Percentiles rank a stretch among this genome's conserved stretches.
Conservation (phyloP, 495 filamentous ascomycete species). For the Daldinia decipiens region DNA sequence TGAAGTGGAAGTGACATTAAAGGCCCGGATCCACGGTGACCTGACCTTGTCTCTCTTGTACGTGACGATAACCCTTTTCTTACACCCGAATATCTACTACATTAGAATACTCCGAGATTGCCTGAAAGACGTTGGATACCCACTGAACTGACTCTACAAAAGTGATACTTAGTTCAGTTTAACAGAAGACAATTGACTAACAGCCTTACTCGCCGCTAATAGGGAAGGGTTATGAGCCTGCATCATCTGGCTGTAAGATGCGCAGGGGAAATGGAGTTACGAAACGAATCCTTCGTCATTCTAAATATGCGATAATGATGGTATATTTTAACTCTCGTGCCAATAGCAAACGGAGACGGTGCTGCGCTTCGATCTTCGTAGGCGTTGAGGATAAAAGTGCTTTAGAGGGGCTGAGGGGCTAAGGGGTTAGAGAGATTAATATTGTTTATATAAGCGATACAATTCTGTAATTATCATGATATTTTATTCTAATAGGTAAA, state of each 20-base stretch:
- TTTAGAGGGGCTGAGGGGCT: too few relatives aligned
- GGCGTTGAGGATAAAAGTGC: neutral
- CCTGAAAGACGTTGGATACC: slow-evolving; percentile 15
- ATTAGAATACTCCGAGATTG: neutral
- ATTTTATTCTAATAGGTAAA: too few relatives aligned
- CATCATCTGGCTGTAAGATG: slow-evolving; percentile 1
- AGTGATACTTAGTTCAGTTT: slow-evolving; percentile 27
- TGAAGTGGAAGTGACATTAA: slow-evolving; percentile 88
- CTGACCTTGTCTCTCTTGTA: slow-evolving; percentile 86
- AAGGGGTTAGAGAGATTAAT: too few relatives aligned
- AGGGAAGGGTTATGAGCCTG: slow-evolving; percentile 39
- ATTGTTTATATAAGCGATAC: too few relatives aligned
- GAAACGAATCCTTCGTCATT: neutral
- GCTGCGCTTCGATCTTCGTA: neutral
- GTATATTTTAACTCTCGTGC: neutral
- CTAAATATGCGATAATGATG: neutral
- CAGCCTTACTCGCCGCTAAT: slow-evolving; percentile 23
- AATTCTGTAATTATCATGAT: too few relatives aligned
- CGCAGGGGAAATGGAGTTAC: neutral
- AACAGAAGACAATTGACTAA: slow-evolving; percentile 29
- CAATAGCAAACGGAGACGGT: too few relatives aligned
- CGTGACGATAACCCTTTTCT: slow-evolving; percentile 47
- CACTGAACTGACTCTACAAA: slow-evolving; percentile 28
- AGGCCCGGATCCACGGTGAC: slow-evolving; percentile 93
- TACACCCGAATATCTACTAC: neutral